phyloP scores from a whole-genome alignment of 2,329 filamentous ascomycete genomes.

The Aspergillus spinulosporus region DNA sequence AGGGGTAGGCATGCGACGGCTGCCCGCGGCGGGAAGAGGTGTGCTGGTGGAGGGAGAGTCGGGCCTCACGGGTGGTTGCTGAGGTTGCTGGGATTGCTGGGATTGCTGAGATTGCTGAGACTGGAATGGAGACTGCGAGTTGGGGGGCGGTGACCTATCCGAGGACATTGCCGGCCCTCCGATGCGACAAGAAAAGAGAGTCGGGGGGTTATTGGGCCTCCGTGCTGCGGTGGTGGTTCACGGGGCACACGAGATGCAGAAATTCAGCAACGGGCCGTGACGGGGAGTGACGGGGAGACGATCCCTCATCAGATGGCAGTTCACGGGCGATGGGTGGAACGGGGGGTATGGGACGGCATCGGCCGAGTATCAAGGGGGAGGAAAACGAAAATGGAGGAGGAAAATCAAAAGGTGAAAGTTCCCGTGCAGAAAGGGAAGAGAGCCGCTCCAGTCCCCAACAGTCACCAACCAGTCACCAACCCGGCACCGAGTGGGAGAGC shows the following conservation, averaged over 20 bases:
- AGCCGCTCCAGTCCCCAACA: neutral
- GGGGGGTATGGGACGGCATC: conserved; percentile 18
- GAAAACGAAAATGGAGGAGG: conserved; percentile 11
- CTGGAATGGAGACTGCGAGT: conserved; percentile 9
- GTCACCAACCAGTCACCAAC: too few relatives aligned
- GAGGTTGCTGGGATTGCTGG: conserved; percentile 1
- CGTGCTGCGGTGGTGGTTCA: conserved; percentile 17
- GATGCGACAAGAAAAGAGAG: conserved; percentile 21
- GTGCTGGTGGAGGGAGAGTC: conserved; percentile 26
- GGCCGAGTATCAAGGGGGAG: conserved; percentile 22
- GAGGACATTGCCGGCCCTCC: conserved; percentile 35
- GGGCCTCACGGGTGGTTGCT: conserved; percentile 30
- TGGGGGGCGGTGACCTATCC: conserved; percentile 31
- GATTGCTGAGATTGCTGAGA: neutral
- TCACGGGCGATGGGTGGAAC: conserved; percentile 19
- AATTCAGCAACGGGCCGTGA: conserved; percentile 27
- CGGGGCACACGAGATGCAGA: conserved; percentile 25
- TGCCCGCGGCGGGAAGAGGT: conserved; percentile 16
- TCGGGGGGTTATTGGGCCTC: conserved; percentile 23
- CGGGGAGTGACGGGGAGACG: conserved; percentile 22
- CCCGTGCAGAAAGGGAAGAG: conserved; percentile 1
- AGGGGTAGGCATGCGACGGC: conserved; percentile 25
- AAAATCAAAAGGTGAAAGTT: neutral
- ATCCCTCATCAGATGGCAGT: conserved; percentile 26
- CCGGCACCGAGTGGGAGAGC: neutral